Conservation (phyloP, 148 eudicot species). For the Silene uniflora region DNA sequence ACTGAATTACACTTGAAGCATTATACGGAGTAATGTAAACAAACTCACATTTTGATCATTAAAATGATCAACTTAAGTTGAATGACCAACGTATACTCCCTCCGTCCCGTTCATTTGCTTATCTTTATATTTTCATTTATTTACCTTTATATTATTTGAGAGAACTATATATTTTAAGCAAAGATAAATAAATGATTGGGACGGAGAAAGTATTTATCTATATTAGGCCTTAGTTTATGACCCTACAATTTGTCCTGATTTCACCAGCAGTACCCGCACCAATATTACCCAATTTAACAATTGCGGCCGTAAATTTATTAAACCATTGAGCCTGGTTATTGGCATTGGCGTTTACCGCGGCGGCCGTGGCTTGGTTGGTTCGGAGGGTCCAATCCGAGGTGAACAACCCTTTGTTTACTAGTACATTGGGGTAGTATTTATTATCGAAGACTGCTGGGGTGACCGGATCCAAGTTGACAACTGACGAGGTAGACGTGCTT, state of each 20-base stretch:
- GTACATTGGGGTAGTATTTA: slow-evolving; percentile 20
- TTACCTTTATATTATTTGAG: too few relatives aligned
- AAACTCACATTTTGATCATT: too few relatives aligned
- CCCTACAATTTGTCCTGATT: slow-evolving; percentile 27
- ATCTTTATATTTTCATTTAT: too few relatives aligned
- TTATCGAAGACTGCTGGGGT: slow-evolving; percentile 20
- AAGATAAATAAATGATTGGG: too few relatives aligned
- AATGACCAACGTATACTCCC: too few relatives aligned
- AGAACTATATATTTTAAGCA: too few relatives aligned
- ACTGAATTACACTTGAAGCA: too few relatives aligned
- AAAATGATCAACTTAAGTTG: too few relatives aligned
- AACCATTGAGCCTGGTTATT: slow-evolving; percentile 30
- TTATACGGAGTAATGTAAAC: too few relatives aligned
- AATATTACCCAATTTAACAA: slow-evolving; percentile 64
- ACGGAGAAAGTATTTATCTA: too few relatives aligned
- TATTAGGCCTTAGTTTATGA: slow-evolving; percentile 15
- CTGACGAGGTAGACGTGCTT: slow-evolving; percentile 30
- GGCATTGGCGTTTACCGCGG: slow-evolving; percentile 46
- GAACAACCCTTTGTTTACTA: slow-evolving; percentile 21
- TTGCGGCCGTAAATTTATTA: slow-evolving; percentile 48
- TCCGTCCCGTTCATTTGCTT: too few relatives aligned
- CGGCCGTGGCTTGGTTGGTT: slow-evolving; percentile 30
- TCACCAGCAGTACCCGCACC: slow-evolving; percentile 32
- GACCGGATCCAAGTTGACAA: slow-evolving; percentile 31
- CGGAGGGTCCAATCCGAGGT: slow-evolving; percentile 40